Base-by-base conservation (phyloP, 1,284 basidiomycete genomes). In the Tetrapyrgos nigripes region DNA sequence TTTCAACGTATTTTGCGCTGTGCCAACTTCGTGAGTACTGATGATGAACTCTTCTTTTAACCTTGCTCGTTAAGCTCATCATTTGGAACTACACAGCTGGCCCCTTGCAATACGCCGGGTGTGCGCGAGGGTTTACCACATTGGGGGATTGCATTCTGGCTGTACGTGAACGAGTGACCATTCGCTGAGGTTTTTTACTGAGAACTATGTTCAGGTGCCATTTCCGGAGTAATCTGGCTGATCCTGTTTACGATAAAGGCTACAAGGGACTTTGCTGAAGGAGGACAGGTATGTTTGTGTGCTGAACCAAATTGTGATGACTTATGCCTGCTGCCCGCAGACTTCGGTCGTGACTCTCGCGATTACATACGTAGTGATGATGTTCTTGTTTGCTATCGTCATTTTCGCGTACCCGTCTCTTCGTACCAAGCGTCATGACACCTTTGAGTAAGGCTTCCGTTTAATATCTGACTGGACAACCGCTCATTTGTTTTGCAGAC, bases 71-170 rank as follows among this genome's bases (percentile, higher is more conserved):
- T 57, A 60, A 53, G 43, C 47, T 57, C 6, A 17, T 21, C 2
- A 23, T 35, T 50, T n/a, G 47, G 10, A n/a, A n/a, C n/a, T n/a
- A n/a, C n/a, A n/a, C 59, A 85, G 82, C 23, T 84, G 83, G 83
- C 84, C 85, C 3, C 70, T 87, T 31, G 67, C 73, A 21, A 82
- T 87, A 59, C 80, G 84, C 43, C 75, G 79, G 17, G 70, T 83
- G 14, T 79, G 77, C 60, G 84, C 83, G 27, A 73, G 83, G 47
- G 83, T 86, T 1, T 86, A 85, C 61, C 82, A 84, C 58, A 84
- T 86, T 53, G 84, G 83, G 28, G 84, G 84, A 31, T 59, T 86
- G 26, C 85, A 87, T 66, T 85, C 83, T 8, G 84, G 85, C 24
- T 81, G 79, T n/a, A n/a, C n/a, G n/a, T n/a, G n/a, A n/a, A n/a